phyloP scores from a whole-genome alignment of 257 asterid genomes.

The Nicotiana undulata region DNA sequence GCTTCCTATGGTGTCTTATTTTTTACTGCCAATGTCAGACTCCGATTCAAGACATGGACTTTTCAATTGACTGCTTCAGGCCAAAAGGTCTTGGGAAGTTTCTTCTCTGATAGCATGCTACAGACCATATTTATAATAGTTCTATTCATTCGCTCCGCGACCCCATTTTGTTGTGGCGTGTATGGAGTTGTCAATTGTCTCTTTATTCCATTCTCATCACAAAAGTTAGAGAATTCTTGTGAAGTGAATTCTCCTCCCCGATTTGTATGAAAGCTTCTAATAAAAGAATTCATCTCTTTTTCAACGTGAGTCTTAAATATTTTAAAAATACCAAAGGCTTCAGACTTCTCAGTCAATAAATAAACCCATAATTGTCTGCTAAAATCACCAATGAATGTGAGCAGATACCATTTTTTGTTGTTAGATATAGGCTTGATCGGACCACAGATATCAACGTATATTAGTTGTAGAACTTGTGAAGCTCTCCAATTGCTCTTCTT shows the following conservation, averaged over 20 bases:
- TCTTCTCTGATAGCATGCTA: not conserved
- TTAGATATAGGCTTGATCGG: no score
- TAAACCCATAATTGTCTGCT: not conserved
- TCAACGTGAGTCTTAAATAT: not conserved
- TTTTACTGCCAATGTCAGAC: no score
- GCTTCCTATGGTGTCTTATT: not conserved
- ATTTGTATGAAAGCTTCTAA: not conserved
- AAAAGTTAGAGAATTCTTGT: no score
- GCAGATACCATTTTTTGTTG: not conserved
- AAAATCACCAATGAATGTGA: not conserved
- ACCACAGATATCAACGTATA: no score
- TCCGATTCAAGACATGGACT: no score
- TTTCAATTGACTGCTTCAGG: not conserved
- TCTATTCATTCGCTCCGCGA: no score
- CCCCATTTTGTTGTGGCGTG: no score
- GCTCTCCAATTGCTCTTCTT: no score
- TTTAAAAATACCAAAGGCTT: not conserved
- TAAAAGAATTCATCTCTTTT: not conserved
- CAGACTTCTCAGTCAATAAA: not conserved
- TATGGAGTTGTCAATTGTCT: no score
- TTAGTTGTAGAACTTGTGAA: no score
- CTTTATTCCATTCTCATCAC: no score
- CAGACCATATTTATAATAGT: not conserved
- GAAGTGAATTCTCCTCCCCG: not conserved
- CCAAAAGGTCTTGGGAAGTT: not conserved